Percentiles rank a stretch among this genome's conserved stretches.
Evolutionary conservation across 805 yeast species (phyloP).

Genomic region (Yarrowia deformans): DNA sequence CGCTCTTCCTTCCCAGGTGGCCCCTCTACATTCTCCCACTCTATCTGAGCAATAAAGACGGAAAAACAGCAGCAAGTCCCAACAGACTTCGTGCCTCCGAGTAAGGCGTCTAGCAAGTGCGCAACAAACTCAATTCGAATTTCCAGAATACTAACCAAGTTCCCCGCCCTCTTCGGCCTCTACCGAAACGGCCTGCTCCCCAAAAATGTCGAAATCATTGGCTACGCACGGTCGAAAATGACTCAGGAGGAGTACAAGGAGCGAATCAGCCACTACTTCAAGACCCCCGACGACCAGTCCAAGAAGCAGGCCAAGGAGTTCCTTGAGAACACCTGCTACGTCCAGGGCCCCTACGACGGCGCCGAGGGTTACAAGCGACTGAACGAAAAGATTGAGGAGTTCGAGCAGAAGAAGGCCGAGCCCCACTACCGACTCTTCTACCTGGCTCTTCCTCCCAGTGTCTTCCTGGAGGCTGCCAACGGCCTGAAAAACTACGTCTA

Average conservation of each 20-base stretch:
- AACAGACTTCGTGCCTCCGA: conserved; percentile 27
- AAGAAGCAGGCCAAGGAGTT: conserved; percentile 62
- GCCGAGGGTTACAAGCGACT: conserved; percentile 75
- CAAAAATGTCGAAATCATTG: conserved; percentile 72
- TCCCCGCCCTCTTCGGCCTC: conserved; percentile 56
- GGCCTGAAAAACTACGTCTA: conserved; percentile 74
- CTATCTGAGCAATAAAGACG: conserved; percentile 28
- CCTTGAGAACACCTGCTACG: conserved; percentile 69
- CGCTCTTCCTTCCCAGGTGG: not conserved
- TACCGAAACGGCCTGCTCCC: conserved; percentile 79
- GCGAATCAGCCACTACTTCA: conserved; percentile 70
- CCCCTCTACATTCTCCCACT: conserved; percentile 3
- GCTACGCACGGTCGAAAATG: conserved; percentile 89
- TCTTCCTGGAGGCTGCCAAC: conserved; percentile 78
- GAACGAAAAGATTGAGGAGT: conserved; percentile 60
- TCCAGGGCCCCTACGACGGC: conserved; percentile 79
- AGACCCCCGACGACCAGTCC: conserved; percentile 56
- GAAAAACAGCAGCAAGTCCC: conserved; percentile 33
- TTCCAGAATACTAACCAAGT: conserved; percentile 43
- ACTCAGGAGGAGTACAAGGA: conserved; percentile 68
- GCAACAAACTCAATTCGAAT: conserved; percentile 9
- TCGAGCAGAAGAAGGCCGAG: conserved; percentile 61
- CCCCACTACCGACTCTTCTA: conserved; percentile 83
- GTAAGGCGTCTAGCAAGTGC: conserved; percentile 28
- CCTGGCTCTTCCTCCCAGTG: conserved; percentile 94